These are phyloP conservation scores for Rubia yunnanensis DNA, from an alignment of 257 asterid genomes.

Conservation along the genomic window DNA sequence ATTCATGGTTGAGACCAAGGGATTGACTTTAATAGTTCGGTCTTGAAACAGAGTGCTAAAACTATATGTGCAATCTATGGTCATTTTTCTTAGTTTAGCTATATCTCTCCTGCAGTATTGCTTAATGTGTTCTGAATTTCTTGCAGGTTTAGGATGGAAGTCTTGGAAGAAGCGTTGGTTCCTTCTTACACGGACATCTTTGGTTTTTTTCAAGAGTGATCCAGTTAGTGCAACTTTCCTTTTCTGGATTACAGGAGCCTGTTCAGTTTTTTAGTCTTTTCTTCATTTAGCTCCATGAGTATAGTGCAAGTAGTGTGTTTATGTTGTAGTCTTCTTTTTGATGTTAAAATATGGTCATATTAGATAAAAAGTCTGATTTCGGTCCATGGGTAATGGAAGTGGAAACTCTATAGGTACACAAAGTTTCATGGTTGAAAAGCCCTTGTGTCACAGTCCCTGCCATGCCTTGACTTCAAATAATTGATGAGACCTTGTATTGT, in stretches of 20 bases:
- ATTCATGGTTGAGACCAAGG: background rate
- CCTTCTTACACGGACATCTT: conserved; percentile 90
- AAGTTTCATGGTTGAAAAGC: background rate
- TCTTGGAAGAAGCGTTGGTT: conserved; percentile 97
- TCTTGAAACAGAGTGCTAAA: background rate
- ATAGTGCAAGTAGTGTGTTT: background rate
- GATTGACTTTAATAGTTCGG: background rate
- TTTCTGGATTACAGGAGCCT: background rate
- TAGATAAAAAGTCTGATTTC: background rate
- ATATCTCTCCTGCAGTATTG: conserved; percentile 12
- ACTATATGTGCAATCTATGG: conserved; percentile 2
- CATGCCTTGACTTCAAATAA: background rate
- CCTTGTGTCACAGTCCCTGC: background rate
- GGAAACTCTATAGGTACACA: background rate
- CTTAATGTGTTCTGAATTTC: conserved; percentile 8
- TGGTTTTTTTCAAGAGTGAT: conserved; percentile 92
- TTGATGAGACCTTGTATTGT: background rate
- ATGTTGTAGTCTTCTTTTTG: background rate
- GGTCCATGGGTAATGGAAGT: background rate
- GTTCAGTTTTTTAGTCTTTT: background rate
- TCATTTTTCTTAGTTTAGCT: background rate
- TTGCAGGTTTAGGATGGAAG: conserved; percentile 95
- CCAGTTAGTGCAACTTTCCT: conserved; percentile 51
- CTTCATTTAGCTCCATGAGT: background rate
- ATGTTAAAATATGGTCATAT: background rate